phyloP scores from a whole-genome alignment of 345 rosid species.

The Cardamine chenopodiifolia region DNA sequence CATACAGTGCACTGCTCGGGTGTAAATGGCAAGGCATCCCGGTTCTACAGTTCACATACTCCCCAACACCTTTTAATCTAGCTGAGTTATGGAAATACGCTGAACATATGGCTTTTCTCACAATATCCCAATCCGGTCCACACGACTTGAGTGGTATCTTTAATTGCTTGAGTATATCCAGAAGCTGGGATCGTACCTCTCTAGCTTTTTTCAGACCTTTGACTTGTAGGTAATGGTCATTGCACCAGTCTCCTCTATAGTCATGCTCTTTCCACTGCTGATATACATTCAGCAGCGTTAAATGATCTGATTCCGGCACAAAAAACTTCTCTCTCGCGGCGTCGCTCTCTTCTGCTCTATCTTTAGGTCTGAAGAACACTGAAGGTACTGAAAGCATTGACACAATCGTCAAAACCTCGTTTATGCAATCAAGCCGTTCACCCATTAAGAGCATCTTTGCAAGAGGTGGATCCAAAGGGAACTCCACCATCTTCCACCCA shows the following conservation, averaged over 20 bases:
- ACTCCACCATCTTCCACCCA: constrained; percentile 99
- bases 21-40: constrained; percentile 98
- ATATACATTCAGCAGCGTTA: constrained; percentile 81
- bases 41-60: constrained; percentile 79
- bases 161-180: constrained; percentile 81
- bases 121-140: constrained; percentile 71
- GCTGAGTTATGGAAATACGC: constrained; percentile 97
- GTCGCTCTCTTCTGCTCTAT: constrained; percentile 94
- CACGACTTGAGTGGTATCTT: constrained; percentile 81
- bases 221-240: constrained; percentile 80
- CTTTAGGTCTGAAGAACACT: constrained; percentile 95
- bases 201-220: constrained; percentile 86
- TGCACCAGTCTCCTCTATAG: constrained; percentile 96
- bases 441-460: constrained; percentile 99
- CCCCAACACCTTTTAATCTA: constrained; percentile 88
- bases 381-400: constrained; percentile 99
- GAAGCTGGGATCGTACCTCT: constrained; percentile 94
- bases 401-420: constrained; percentile 95
- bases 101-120: constrained; percentile 87
- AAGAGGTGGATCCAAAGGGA: constrained; percentile 95
- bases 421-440: constrained; percentile 69
- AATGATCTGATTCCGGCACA: constrained; percentile 94
- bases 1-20: constrained; percentile 92
- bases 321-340: constrained; percentile 88
- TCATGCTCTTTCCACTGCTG: constrained; percentile 95